Evolutionary conservation across 2,329 filamentous ascomycete genomes (phyloP), one percentile per base, ranked within the genome.

Genomic region (Ceratocystis papillata): DNA sequence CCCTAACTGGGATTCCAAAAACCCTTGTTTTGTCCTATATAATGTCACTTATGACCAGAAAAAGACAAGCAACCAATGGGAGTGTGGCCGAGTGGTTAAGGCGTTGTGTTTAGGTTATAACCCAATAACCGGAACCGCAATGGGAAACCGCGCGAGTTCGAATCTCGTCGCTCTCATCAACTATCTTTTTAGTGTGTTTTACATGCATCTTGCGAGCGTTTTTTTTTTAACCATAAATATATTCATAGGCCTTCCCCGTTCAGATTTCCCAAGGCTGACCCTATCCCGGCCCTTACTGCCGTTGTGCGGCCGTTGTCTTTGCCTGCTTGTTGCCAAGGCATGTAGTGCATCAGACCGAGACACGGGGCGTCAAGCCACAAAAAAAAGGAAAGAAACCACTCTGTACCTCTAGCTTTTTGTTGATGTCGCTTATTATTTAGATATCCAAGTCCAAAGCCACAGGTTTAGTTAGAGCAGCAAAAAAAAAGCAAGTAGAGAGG

Each of bases 41-140:
- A 41, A 15, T 41, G 2, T 4, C 37, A 41, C 37, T 12, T 41
- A 4, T 12, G 3, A 4, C 37, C 1, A 41, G 12, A 41, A 12
- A 41, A 4, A 2, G 3, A 45, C 53, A 63, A 64, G 20, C 45
- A 63, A 63, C 53, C 28, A 55, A 63, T 44, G 76, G 74, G 72
- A 76, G 74, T 77, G 72, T 80, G 78, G 79, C 78, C 78, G 78
- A 80, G 79, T 80, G 79, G 79, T 80, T 80, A 80, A 79, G 78
- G 79, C 78, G 78, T 76, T 78, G 78, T 79, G 78, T 80, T 80
- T 80, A 80, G 79, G 79, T 72, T 69, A 64, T 62, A 68, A 68
- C 59, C 69, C 68, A 67, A 41, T 68, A 68, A 68, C 72, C 69
- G 71, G 68, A 73, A 71, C 75, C 75, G 75, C 75, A 76, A 74